A percentile compares a stretch with the other conserved stretches of the same genome.
Evolutionary conservation across 352 stramenopile genomes (phyloP).

Genomic region (Achlya hypogyna): DNA sequence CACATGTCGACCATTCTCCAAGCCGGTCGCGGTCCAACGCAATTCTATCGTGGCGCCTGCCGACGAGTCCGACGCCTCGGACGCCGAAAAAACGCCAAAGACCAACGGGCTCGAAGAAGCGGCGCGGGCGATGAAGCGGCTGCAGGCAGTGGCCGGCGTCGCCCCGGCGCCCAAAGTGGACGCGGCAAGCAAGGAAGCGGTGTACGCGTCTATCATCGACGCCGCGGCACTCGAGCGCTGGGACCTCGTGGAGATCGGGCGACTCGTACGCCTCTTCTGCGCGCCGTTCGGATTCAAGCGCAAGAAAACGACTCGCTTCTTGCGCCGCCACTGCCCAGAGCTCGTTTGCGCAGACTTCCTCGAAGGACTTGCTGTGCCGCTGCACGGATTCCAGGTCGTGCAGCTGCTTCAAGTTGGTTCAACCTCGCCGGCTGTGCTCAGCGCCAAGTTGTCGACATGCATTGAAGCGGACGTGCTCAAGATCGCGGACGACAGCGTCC

Average conservation of each 20-base stretch:
- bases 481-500: slow-evolving; percentile 31
- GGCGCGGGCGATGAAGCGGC: slow-evolving; percentile 3
- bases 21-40: no score
- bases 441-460: slow-evolving; percentile 64
- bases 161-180: background rate
- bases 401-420: slow-evolving; percentile 61
- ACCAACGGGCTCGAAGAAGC: slow-evolving; percentile 2
- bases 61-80: background rate
- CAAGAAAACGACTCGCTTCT: slow-evolving; percentile 51
- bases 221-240: slow-evolving; percentile 59
- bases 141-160: background rate
- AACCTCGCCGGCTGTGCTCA: slow-evolving; percentile 38
- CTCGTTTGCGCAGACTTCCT: slow-evolving; percentile 81
- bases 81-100: background rate
- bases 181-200: background rate
- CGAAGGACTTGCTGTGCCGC: slow-evolving; percentile 53
- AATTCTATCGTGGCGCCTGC: background rate
- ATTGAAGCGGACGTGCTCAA: slow-evolving; percentile 62
- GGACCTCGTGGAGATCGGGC: slow-evolving; percentile 71
- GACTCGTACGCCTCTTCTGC: slow-evolving; percentile 70
- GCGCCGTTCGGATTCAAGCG: slow-evolving; percentile 41
- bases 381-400: slow-evolving; percentile 50
- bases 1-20: no score
- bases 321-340: slow-evolving; percentile 53
- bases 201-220: slow-evolving; percentile 44